A percentile compares a stretch with the other conserved stretches of the same genome.
Evolutionary conservation across 2,329 filamentous ascomycete species (phyloP).

Genomic region (Penicillium olsonii): DNA sequence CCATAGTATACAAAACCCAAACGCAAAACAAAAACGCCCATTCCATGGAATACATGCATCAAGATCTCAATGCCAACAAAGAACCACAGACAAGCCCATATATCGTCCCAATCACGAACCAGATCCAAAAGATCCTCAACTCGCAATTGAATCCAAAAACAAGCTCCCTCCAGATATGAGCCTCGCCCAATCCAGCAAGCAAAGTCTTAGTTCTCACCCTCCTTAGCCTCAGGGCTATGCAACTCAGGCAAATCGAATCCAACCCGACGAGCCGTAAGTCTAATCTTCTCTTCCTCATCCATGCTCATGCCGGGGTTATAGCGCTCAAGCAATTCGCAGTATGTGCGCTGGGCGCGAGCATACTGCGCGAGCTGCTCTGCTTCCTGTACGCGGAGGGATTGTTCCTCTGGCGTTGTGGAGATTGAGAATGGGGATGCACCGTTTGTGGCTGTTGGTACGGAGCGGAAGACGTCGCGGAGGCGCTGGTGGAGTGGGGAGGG

Average conservation of each 20-base stretch:
- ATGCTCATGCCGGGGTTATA: slow-evolving; percentile 94
- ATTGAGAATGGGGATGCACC: slow-evolving; percentile 16
- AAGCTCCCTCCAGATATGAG: neutral
- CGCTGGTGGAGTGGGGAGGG: slow-evolving; percentile 70
- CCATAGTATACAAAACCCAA: slow-evolving; percentile 10
- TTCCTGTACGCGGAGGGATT: slow-evolving; percentile 45
- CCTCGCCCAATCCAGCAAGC: neutral
- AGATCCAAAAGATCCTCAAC: neutral
- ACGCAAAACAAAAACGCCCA: slow-evolving; percentile 8
- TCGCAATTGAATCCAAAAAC: too few species aligned
- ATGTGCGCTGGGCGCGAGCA: slow-evolving; percentile 80
- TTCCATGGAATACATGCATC: slow-evolving; percentile 8
- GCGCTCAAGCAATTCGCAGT: slow-evolving; percentile 77
- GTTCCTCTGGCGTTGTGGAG: slow-evolving; percentile 14
- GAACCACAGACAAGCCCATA: neutral
- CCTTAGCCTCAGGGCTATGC: slow-evolving; percentile 52
- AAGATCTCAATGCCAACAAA: neutral
- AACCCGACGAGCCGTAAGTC: slow-evolving; percentile 80
- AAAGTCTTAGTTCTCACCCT: slow-evolving; percentile 9
- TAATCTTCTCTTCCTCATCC: slow-evolving; percentile 78
- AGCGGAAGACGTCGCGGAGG: slow-evolving; percentile 55
- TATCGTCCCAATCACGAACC: neutral
- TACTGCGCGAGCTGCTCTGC: slow-evolving; percentile 81
- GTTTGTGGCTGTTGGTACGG: slow-evolving; percentile 12
- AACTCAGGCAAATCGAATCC: slow-evolving; percentile 78